Base-by-base conservation (phyloP, 805 yeast species). In the Clavispora vitiphila region DNA sequence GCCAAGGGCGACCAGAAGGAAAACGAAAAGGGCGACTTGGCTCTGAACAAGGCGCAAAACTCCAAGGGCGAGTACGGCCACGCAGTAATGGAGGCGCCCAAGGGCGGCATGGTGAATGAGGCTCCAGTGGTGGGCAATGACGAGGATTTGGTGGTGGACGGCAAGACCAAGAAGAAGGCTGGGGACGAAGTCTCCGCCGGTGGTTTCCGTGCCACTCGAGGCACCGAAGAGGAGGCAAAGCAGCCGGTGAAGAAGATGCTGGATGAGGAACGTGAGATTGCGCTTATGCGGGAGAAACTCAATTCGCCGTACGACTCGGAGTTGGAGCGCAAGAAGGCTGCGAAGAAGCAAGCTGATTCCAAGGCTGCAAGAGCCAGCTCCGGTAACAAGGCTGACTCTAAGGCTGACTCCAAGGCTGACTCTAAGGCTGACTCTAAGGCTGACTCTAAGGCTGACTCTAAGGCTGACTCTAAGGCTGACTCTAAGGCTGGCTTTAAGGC, bases 21-120 rank as follows among this genome's bases (percentile, higher is more conserved):
- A 36, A 49, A 45, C 20, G 61, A 58, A 31, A 65, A 65, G 43
- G 43, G 50, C 12, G 71, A 57, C 19, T 63, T 69, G 54, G 72
- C 72, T 2, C 61, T 54, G 20, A 68, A 68, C 49, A 49, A 62
- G 51, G 72, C 68, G 6, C 56, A 59, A 35, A 67, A 64, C 32
- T 58, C 69, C 7, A 61, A 65, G 43, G 74, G 71, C 4, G 66
- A 67, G 35, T 58, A 58, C 34, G 72, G 72, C 4, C 42, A 54
- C 27, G 74, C 71, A 2, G 64, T 69, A 4, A 54, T 52, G 14
- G 73, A 69, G 41, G 75, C 75, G 3, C 75, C 75, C 10, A 67
- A 65, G 50, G 75, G 75, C 11, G 75, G 75, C 2, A 57, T 68
- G 42, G 75, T 73, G 30, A 69, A 69, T 51, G 75, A 69, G 49